A percentile compares a stretch with the other conserved stretches of the same genome.
phyloP scores from a whole-genome alignment of 1,284 basidiomycete genomes.

The Anthracocystis walkeri region DNA sequence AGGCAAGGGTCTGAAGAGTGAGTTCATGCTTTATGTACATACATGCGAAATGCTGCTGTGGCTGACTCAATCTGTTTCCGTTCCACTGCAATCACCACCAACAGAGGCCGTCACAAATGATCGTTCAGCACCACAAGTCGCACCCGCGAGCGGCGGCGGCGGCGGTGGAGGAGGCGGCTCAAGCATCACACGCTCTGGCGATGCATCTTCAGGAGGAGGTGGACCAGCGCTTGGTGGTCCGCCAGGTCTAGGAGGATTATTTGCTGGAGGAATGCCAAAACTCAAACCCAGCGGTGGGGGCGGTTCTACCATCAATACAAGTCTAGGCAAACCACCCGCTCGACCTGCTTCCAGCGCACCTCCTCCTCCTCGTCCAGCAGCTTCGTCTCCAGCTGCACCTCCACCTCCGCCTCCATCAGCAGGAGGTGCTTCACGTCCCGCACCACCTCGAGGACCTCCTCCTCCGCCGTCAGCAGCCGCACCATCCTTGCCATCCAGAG shows the following conservation, averaged over 20 bases:
- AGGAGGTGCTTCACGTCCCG: slow-evolving; percentile 14
- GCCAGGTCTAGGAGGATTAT: slow-evolving; percentile 84
- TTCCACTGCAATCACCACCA: neutral
- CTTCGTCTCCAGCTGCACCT: slow-evolving; percentile 25
- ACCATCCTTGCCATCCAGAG: slow-evolving; percentile 39
- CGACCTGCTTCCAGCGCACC: slow-evolving; percentile 38
- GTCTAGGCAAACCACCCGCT: slow-evolving; percentile 41
- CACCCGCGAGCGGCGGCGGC: slow-evolving; percentile 63
- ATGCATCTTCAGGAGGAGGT: slow-evolving; percentile 48
- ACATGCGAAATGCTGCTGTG: neutral
- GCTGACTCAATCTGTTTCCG: neutral
- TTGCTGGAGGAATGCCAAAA: slow-evolving; percentile 90
- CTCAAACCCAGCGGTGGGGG: slow-evolving; percentile 73
- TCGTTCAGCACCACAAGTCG: slow-evolving; percentile 79
- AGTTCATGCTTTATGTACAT: neutral
- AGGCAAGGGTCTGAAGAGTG: slow-evolving; percentile 53
- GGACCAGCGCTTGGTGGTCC: slow-evolving; percentile 69
- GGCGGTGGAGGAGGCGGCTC: slow-evolving; percentile 66
- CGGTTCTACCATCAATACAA: slow-evolving; percentile 30
- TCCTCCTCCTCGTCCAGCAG: slow-evolving; percentile 26
- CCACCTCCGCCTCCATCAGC: slow-evolving; percentile 30
- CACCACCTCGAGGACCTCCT: slow-evolving; percentile 38
- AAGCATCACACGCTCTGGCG: slow-evolving; percentile 64
- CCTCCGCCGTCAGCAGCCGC: slow-evolving; percentile 40
- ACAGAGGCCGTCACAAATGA: slow-evolving; percentile 80